phyloP scores from a whole-genome alignment of 306 rosid species.

The Begonia peltatifolia region DNA sequence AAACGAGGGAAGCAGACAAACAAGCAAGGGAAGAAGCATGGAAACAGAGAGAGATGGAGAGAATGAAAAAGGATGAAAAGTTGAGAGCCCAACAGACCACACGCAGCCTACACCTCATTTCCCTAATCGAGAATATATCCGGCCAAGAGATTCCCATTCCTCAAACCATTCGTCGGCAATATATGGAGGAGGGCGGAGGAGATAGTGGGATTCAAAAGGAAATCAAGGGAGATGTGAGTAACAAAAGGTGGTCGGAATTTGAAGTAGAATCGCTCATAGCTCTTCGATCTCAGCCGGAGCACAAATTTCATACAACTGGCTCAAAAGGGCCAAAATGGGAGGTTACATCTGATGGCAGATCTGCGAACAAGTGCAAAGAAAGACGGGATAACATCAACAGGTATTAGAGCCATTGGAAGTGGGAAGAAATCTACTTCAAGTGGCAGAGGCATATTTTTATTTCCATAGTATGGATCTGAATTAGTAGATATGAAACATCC shows the following conservation, averaged over 20 bases:
- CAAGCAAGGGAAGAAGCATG: constrained; percentile 62
- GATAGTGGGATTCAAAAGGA: constrained; percentile 20
- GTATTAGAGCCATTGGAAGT: constrained; percentile 39
- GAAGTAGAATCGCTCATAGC: constrained; percentile 65
- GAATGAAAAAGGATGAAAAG: constrained; percentile 45
- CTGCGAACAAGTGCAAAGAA: too few species aligned
- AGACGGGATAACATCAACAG: constrained; percentile 88
- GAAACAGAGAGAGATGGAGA: constrained; percentile 56
- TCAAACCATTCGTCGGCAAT: constrained; percentile 18
- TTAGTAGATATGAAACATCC: too few species aligned
- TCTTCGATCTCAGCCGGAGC: constrained; percentile 36
- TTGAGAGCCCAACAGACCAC: constrained; percentile 51
- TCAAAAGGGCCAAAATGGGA: constrained; percentile 58
- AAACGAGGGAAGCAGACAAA: constrained; percentile 60
- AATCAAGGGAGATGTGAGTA: constrained; percentile 15
- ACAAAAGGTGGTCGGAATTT: constrained; percentile 60
- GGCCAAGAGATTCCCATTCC: constrained; percentile 40
- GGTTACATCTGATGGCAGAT: constrained; percentile 28
- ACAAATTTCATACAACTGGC: constrained; percentile 26
- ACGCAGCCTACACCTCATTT: constrained; percentile 49
- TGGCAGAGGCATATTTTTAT: too few species aligned
- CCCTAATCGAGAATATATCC: constrained; percentile 38
- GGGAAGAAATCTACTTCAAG: constrained; percentile 38
- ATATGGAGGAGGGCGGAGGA: constrained; percentile 24
- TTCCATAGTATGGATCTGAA: too few species aligned